Base-by-base conservation (phyloP, 2,329 filamentous ascomycete species). In the Aspergillus sp. region DNA sequence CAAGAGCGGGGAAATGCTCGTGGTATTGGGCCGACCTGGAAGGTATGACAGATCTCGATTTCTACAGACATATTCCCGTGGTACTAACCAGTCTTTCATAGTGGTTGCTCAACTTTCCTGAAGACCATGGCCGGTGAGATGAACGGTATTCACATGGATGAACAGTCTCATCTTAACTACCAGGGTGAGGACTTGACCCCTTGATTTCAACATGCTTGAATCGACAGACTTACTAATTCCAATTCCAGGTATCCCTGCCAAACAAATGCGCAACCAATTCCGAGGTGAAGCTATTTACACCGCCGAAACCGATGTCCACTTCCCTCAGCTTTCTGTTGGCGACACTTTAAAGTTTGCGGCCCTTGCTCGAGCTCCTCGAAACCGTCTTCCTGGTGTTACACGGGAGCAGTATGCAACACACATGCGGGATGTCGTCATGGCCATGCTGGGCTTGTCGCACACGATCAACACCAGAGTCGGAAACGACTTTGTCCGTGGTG, bases 241-340 rank as follows among this genome's bases (percentile, higher is more conserved):
- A 8, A 33, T 32, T 11, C 10, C 27, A 51, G 49, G 51, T 54
- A 66, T 67, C 35, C 57, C 64, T 5, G 59, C 60, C 37, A 58
- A 64, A 46, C 51, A 88, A 60, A 91, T 93, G 86, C 81, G 86
- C 67, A 79, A 79, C 8, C 74, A 75, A 12, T 90, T 91, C 69
- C 83, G 86, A 27, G 88, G 88, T 52, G 88, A 94, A 67, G 86
- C 86, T 49, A 90, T 93, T 62, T 93, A 93, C 68, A 90, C 86
- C 0, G 86, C 86, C 46, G 88, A 93, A 64, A 83, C 88, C 31
- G 89, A 94, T 61, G 84, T 88, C 5, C 87, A 91, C 67, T 91
- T 91, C 63, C 86, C 87, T 19, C 80, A 84, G 70, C 68, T 93
- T 56, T 83, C 79, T 2, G 87, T 91, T 35, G 86, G 86, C 40